Percentiles rank a stretch among this genome's conserved stretches.
phyloP scores from a whole-genome alignment of 164 flowering plant species.

The Vitis cinerea region DNA sequence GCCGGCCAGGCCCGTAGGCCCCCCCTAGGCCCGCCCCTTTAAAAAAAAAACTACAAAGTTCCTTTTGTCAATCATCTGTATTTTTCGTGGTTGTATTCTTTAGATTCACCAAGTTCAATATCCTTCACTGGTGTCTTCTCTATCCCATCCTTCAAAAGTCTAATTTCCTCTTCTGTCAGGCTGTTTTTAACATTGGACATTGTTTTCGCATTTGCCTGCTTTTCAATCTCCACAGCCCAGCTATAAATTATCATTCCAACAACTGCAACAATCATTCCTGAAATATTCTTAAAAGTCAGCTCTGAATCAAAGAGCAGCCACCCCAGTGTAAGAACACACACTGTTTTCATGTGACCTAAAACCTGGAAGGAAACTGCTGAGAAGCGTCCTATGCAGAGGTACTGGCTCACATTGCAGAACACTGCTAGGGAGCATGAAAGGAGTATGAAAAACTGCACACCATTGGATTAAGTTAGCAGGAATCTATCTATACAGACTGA shows the following conservation, averaged over 20 bases:
- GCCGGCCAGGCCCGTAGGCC: no score
- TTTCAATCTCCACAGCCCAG: slow-evolving; percentile 44
- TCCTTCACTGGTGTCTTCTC: slow-evolving; percentile 34
- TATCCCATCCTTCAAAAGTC: slow-evolving; percentile 44
- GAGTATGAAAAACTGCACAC: no score
- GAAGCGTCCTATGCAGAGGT: slow-evolving; percentile 68
- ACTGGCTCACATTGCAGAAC: no score
- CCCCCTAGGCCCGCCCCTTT: no score
- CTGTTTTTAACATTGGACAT: slow-evolving; percentile 26
- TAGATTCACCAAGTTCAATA: slow-evolving; percentile 41
- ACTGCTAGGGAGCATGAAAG: no score
- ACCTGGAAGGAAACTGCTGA: slow-evolving; percentile 75
- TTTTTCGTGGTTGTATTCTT: slow-evolving; percentile 6
- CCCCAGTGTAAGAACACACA: slow-evolving; percentile 55
- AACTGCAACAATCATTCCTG: slow-evolving; percentile 57
- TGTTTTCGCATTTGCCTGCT: slow-evolving; percentile 22
- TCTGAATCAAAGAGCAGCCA: slow-evolving; percentile 67
- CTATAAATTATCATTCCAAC: slow-evolving; percentile 58
- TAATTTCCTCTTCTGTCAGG: slow-evolving; percentile 46
- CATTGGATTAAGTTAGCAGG: no score
- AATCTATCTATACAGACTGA: no score
- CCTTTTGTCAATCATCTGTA: no score
- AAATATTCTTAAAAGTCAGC: slow-evolving; percentile 55
- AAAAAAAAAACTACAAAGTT: no score
- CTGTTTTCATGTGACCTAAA: slow-evolving; percentile 75